These are phyloP conservation scores for Aspergillus sp. DNA, from an alignment of 2,329 filamentous ascomycete genomes.

Conservation along the genomic window DNA sequence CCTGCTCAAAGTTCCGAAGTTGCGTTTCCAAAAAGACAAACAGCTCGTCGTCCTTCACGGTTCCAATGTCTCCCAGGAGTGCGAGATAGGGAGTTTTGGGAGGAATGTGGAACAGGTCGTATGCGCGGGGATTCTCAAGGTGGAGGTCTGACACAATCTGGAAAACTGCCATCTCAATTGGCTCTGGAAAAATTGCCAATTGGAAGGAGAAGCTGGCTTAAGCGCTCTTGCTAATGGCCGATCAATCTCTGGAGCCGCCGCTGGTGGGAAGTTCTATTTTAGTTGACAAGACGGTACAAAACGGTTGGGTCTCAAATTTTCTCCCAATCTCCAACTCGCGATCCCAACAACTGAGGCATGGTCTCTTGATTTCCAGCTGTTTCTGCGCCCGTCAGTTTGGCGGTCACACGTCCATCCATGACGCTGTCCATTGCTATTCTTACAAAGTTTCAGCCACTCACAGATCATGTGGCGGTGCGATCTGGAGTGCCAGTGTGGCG, in stretches of 20 bases:
- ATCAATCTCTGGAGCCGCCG: constrained; percentile 11
- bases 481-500: constrained; percentile 22
- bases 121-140: constrained; percentile 51
- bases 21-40: constrained; percentile 51
- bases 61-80: constrained; percentile 59
- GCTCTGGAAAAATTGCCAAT: background rate
- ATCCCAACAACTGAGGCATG: background rate
- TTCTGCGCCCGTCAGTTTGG: background rate
- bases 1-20: constrained; percentile 48
- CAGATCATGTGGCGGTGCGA: constrained; percentile 25
- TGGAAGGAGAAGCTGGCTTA: background rate
- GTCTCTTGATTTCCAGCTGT: background rate
- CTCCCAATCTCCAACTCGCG: background rate
- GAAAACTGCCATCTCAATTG: constrained; percentile 23
- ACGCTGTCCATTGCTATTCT: constrained; percentile 10
- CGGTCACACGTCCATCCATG: background rate
- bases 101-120: constrained; percentile 52
- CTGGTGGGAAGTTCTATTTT: background rate
- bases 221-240: constrained; percentile 9
- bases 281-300: background rate
- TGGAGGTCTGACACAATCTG: constrained; percentile 62
- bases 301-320: background rate
- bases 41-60: constrained; percentile 45
- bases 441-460: constrained; percentile 11
- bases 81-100: constrained; percentile 54